Percentiles rank a stretch among this genome's conserved stretches.
Evolutionary conservation across 2,329 filamentous ascomycete species (phyloP).

Genomic region (Apiospora marii): DNA sequence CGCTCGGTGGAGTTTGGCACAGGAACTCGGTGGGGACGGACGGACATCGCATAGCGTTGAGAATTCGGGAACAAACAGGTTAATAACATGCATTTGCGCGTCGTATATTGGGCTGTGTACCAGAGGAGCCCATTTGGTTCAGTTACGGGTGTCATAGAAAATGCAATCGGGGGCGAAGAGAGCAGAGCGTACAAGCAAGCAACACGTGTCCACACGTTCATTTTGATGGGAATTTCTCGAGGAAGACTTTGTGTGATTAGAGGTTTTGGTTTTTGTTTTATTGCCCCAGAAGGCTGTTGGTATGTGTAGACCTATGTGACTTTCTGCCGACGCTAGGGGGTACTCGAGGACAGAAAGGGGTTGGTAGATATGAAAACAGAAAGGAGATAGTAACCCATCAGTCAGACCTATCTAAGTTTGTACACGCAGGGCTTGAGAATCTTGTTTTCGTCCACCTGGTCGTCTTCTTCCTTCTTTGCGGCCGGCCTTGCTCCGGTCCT

Average conservation of each 20-base stretch:
- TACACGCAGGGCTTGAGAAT: slow-evolving; percentile 95
- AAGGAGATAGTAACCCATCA: background rate
- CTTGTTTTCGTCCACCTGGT: slow-evolving; percentile 68
- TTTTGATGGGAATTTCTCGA: background rate
- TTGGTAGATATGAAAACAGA: background rate
- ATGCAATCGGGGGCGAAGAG: background rate
- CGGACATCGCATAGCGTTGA: slow-evolving; percentile 21
- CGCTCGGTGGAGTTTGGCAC: slow-evolving; percentile 9
- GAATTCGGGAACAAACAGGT: slow-evolving; percentile 17
- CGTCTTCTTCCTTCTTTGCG: slow-evolving; percentile 62
- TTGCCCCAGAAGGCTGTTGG: background rate
- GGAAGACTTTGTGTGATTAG: slow-evolving; percentile 10
- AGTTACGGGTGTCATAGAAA: background rate
- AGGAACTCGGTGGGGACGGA: slow-evolving; percentile 5
- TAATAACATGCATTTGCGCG: slow-evolving; percentile 10
- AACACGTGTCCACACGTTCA: slow-evolving; percentile 5
- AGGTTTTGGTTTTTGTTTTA: background rate
- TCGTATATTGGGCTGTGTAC: background rate
- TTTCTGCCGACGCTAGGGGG: background rate
- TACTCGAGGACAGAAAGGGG: background rate
- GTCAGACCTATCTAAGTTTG: slow-evolving; percentile 76
- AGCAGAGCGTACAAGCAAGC: background rate
- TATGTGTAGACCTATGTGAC: background rate
- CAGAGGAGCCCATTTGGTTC: background rate
- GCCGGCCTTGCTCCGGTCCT: slow-evolving; percentile 62